Percentiles rank a stretch among this genome's conserved stretches.
Evolutionary conservation across 441 rosid species (phyloP).

Genomic region (Rhodomyrtus psidioides): DNA sequence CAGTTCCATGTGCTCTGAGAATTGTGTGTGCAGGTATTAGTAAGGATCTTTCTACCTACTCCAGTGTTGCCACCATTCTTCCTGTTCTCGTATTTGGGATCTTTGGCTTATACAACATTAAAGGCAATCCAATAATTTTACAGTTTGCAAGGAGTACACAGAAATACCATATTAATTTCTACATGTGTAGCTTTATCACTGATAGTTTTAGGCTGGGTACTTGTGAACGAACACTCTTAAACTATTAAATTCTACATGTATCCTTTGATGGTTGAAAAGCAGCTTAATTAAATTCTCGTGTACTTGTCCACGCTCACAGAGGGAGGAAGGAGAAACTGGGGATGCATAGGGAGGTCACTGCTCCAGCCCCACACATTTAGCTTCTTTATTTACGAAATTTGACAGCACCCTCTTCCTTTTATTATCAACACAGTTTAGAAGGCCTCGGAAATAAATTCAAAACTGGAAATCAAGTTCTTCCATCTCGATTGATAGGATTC

Average conservation of each 20-base stretch:
- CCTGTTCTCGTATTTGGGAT: neutral
- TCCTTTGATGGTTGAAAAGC: neutral
- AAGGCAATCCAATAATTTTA: neutral
- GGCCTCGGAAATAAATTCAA: neutral
- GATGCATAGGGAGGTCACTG: neutral
- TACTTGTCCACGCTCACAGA: neutral
- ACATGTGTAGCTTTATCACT: neutral
- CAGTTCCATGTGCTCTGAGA: constrained; percentile 57
- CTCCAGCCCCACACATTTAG: neutral
- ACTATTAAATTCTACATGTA: neutral
- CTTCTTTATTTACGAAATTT: neutral
- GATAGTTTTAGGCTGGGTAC: neutral
- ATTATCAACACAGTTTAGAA: neutral
- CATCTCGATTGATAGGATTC: neutral
- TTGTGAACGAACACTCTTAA: neutral
- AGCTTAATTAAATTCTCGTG: neutral
- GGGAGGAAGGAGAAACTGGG: neutral
- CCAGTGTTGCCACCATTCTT: neutral
- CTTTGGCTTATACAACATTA: neutral
- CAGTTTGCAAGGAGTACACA: neutral
- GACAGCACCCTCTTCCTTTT: neutral
- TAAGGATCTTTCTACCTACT: neutral
- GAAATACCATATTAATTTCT: neutral
- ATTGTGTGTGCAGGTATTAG: constrained; percentile 87
- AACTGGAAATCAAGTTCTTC: neutral